These are phyloP conservation scores for Penicillium decumbens DNA, from an alignment of 2,329 filamentous ascomycete species.

Conservation along the genomic window DNA sequence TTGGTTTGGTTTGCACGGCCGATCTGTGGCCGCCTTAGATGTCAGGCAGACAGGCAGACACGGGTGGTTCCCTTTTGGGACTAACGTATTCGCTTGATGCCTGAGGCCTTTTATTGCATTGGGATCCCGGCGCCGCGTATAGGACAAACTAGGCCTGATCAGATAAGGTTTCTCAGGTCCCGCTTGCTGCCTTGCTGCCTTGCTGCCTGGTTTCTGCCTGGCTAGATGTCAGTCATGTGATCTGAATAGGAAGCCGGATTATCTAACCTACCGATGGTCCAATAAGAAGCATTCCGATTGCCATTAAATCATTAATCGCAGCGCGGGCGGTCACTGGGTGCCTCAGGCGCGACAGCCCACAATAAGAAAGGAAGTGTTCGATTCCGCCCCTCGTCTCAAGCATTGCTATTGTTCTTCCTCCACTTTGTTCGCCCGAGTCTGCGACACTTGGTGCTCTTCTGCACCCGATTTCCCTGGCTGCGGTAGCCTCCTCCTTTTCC, in stretches of 20 bases:
- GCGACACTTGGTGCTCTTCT: conserved; percentile 22
- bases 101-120: too few relatives aligned
- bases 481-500: conserved; percentile 5
- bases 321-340: conserved; percentile 13
- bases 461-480: conserved; percentile 12
- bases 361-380: conserved; percentile 23
- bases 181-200: too few relatives aligned
- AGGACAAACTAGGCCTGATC: too few relatives aligned
- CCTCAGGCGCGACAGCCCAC: conserved; percentile 26
- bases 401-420: conserved; percentile 17
- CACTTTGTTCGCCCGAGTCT: conserved; percentile 13
- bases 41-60: conserved; percentile 21
- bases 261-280: conserved; percentile 2
- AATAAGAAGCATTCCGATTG: conserved; percentile 13
- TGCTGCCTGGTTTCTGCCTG: too few relatives aligned
- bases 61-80: conserved; percentile 1
- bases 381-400: conserved; percentile 17
- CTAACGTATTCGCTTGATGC: conserved; percentile 21
- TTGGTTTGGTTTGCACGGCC: conserved; percentile 18
- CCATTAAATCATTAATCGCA: conserved; percentile 15
- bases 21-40: conserved; percentile 25
- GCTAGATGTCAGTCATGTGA: conserved; percentile 14
- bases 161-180: too few relatives aligned
- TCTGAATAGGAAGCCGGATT: background rate
- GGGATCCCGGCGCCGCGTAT: too few relatives aligned